Evolutionary conservation across 2,329 filamentous ascomycete genomes (phyloP), one percentile per base, ranked within the genome.

Genomic region (Alternaria postmessia): DNA sequence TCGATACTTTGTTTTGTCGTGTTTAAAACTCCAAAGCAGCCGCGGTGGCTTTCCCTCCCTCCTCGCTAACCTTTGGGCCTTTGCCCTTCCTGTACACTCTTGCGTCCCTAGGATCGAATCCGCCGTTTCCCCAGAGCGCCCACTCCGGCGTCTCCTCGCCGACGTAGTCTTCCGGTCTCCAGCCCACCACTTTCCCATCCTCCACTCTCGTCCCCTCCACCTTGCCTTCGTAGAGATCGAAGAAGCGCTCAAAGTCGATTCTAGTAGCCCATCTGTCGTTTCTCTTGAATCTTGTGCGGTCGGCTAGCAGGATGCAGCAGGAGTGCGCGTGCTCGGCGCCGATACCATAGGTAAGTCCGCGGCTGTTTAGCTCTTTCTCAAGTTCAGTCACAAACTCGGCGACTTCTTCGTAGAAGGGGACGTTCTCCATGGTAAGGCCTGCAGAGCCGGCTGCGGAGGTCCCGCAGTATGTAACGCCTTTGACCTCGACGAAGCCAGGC

Each of bases 381-480:
- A 97, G 85, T 1, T 90, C 89, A 39, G 86, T 85, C 9, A 96
- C 93, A 73, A 97, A 98, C 3, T 89, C 88, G 36, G 87, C 87
- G 3, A 97, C 91, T 59, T 97, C 94, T 77, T 91, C 90, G 81
- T 97, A 98, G 75, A 97, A 98, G 0, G 94, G 94, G 9, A 98
- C 95, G 74, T 98, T 98, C 72, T 92, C 88, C 94, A 98, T 98
- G n/a, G 89, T 95, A 47, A 98, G 83, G 0, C 94, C 94, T 0
- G 93, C 94, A 54, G 89, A 90, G 4, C 91, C 89, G 8, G 91
- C 91, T 1, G 93, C 93, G 7, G 90, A 90, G 0, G 94, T 98
- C 41, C 95, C 95, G 79, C 95, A 98, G 81, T 95, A 98, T 0
- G 94, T 98, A 38, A 98, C 94, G 55, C 94, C 94, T 82, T 98